Conservation (phyloP, 768 basidiomycete genomes). For the Paxillus involutus region DNA sequence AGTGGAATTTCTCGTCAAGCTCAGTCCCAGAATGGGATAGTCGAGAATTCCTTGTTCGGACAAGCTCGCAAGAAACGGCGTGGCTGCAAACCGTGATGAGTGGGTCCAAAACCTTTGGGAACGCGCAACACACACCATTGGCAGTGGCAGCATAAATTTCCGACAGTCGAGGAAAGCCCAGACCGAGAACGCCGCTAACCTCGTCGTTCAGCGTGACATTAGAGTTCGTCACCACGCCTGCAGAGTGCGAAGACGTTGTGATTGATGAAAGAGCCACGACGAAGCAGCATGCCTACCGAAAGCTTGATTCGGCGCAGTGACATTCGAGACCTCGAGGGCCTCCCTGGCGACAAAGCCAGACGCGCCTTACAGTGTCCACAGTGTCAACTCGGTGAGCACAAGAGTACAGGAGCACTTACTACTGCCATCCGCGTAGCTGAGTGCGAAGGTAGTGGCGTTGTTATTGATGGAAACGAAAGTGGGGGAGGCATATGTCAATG, state of each 20-base stretch:
- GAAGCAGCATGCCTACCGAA: conserved; percentile 51
- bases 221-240: conserved; percentile 61
- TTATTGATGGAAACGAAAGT: conserved; percentile 60
- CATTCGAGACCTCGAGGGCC: conserved; percentile 55
- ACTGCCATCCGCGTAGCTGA: conserved; percentile 68
- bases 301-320: conserved; percentile 59
- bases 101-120: background rate
- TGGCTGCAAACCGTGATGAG: conserved; percentile 39
- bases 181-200: conserved; percentile 70
- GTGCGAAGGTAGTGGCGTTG: conserved; percentile 60
- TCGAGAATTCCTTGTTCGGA: conserved; percentile 62
- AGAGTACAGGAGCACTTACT: conserved; percentile 41
- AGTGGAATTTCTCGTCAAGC: conserved; percentile 54
- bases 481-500: conserved; percentile 62
- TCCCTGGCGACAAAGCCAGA: conserved; percentile 74
- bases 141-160: conserved; percentile 45
- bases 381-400: background rate
- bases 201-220: conserved; percentile 64
- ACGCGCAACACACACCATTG: conserved; percentile 44
- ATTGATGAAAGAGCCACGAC: conserved; percentile 4
- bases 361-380: conserved; percentile 42
- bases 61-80: conserved; percentile 65
- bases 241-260: background rate
- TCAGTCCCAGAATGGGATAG: conserved; percentile 78
- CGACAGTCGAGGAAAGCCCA: conserved; percentile 77